These are phyloP conservation scores for Aspergillus quadrilineatus DNA, from an alignment of 2,329 filamentous ascomycete genomes.

Conservation along the genomic window DNA sequence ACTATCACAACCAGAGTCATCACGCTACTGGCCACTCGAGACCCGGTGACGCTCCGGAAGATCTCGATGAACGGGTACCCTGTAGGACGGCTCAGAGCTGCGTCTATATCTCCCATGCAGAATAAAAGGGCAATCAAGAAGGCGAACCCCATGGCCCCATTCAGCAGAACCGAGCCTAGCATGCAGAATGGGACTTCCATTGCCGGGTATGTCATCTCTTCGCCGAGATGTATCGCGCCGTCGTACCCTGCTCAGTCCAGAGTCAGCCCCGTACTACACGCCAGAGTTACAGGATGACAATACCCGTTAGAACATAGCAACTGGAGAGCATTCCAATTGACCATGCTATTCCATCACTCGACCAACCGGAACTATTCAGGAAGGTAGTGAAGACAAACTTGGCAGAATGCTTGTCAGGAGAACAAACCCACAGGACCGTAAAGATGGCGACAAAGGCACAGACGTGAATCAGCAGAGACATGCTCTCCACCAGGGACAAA, in stretches of 20 bases:
- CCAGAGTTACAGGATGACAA: background rate
- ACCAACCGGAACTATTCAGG: slow-evolving; percentile 14
- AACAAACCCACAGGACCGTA: slow-evolving; percentile 1
- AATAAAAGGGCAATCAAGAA: slow-evolving; percentile 46
- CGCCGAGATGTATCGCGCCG: slow-evolving; percentile 12
- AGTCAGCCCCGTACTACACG: too few species aligned
- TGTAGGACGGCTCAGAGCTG: slow-evolving; percentile 40
- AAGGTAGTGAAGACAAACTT: slow-evolving; percentile 11
- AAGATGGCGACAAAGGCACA: background rate
- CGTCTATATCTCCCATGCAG: slow-evolving; percentile 41
- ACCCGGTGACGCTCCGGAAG: slow-evolving; percentile 46
- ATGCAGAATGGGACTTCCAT: slow-evolving; percentile 1
- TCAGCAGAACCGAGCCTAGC: slow-evolving; percentile 27
- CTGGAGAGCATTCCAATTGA: slow-evolving; percentile 13
- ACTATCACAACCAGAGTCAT: background rate
- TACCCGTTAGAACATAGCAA: slow-evolving; percentile 14
- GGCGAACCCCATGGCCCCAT: slow-evolving; percentile 27
- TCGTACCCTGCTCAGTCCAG: slow-evolving; percentile 7
- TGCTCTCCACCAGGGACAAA: slow-evolving; percentile 3
- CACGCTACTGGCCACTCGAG: background rate
- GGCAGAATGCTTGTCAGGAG: background rate
- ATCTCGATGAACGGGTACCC: slow-evolving; percentile 52
- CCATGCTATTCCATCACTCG: slow-evolving; percentile 15
- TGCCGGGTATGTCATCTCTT: slow-evolving; percentile 8
- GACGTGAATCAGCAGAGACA: slow-evolving; percentile 2